Evolutionary conservation across 2,329 filamentous ascomycete genomes (phyloP), one percentile per base, ranked within the genome.

Genomic region (Aspergillus sp.): DNA sequence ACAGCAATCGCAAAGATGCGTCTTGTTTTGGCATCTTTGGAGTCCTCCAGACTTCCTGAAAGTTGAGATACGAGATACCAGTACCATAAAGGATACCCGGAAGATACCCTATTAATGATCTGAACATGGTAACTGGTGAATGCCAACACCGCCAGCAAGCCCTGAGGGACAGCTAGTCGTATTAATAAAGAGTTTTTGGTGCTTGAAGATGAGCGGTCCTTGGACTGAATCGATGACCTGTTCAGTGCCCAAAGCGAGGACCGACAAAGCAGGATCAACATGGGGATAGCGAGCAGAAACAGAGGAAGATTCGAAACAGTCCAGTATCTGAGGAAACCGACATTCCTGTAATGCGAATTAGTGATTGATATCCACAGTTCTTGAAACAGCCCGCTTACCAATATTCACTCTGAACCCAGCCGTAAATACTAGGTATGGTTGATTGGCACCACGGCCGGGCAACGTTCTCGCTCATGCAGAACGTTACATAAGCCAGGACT

Each of bases 301-400:
- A 98, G 76, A 0, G 93, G 93, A 7, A 93, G 61, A 60, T 98
- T 96, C 5, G 85, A 81, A 1, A 85, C 51, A 0, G 83, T 95
- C 93, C 93, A 98, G 71, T 98, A 98, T 46, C 79, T 79, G 40
- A 97, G 77, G 53, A 95, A 85, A 0, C 93, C 93, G 41, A 86
- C 82, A 57, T 91, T 83, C 93, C 90, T 95, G 48, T 19, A 32
- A 11, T 8, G 39, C 34, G n/a, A 10, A 61, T 54, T 53, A 48
- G 46, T 47, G 26, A 26, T 6, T 19, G 28, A 27, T 13, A 27
- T 39, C 11, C 42, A 10, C 26, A 6, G 9, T 26, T 13, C 11
- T 33, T 13, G 27, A 9, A 38, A 28, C 11, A 27, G 33, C 9
- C 13, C 11, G 66, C 81, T 65, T 76, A 95, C 90, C 93, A 98